These are phyloP conservation scores for Paspalum notatum DNA, from an alignment of 176 grass and related monocot species.

Conservation along the genomic window DNA sequence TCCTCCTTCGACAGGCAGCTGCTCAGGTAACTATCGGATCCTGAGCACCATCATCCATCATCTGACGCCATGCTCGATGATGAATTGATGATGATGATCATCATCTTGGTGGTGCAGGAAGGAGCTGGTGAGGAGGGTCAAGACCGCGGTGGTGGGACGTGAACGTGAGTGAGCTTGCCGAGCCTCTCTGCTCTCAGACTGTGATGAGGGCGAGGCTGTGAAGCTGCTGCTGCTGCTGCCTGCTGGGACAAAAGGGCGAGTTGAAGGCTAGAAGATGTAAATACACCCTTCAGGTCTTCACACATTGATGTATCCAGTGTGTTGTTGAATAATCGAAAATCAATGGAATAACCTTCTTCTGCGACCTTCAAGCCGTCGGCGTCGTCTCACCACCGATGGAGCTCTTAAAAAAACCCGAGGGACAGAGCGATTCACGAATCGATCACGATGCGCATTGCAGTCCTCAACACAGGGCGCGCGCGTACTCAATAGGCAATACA, in stretches of 20 bases:
- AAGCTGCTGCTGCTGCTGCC: neutral
- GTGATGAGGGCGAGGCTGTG: neutral
- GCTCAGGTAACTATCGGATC: too few relatives aligned
- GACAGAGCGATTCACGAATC: too few relatives aligned
- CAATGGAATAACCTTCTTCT: neutral
- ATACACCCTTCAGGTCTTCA: constrained; percentile 38
- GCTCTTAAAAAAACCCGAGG: too few relatives aligned
- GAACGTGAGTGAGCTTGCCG: constrained; percentile 19
- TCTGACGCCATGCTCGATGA: neutral
- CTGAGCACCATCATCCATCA: neutral
- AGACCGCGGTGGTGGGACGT: constrained; percentile 45
- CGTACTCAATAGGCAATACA: too few relatives aligned
- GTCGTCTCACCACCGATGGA: too few relatives aligned
- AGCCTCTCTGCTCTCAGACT: neutral
- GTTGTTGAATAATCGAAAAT: constrained; percentile 32
- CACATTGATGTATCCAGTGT: constrained; percentile 31
- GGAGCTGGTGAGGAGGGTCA: constrained; percentile 78
- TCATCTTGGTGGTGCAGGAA: constrained; percentile 44
- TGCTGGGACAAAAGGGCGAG: constrained; percentile 9
- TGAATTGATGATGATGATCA: neutral
- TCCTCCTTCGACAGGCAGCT: constrained; percentile 72
- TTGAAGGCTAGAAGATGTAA: constrained; percentile 36
- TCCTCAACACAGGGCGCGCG: too few relatives aligned
- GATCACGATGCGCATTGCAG: too few relatives aligned
- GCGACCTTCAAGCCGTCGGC: too few relatives aligned